Conservation (phyloP, 139 green algal species). For the Pleodorina starrii region DNA sequence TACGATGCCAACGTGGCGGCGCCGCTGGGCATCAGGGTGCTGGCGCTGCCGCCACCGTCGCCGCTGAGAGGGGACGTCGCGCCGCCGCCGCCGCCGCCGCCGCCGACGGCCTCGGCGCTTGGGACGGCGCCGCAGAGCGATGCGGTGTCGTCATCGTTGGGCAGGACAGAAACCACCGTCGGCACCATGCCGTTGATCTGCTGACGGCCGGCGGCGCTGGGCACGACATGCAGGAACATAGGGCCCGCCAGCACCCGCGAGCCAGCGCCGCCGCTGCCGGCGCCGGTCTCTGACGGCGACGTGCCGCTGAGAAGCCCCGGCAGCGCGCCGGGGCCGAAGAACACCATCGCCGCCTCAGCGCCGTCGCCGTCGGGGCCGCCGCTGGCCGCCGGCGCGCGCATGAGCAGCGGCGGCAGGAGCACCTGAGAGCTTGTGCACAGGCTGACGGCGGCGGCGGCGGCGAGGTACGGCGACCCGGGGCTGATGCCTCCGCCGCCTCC, state of each 20-base stretch:
- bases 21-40: slow-evolving; percentile 2
- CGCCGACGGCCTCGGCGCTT: not conserved
- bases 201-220: not conserved
- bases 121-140: not conserved
- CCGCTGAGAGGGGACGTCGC: not conserved
- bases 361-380: not conserved
- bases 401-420: slow-evolving; percentile 16
- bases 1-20: not conserved
- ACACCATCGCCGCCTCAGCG: not conserved
- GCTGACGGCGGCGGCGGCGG: too few species aligned
- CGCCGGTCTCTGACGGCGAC: not conserved
- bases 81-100: too few species aligned
- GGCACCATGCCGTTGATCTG: slow-evolving; percentile 9
- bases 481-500: not conserved
- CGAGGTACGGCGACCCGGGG: not conserved
- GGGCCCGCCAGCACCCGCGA: not conserved
- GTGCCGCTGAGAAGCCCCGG: not conserved
- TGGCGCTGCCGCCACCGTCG: not conserved
- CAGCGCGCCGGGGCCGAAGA: not conserved
- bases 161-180: not conserved
- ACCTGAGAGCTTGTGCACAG: not conserved
- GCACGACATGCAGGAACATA: not conserved
- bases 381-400: not conserved
- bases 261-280: not conserved
- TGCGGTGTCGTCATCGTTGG: not conserved